A percentile compares a stretch with the other conserved stretches of the same genome.
Evolutionary conservation across 768 basidiomycete genomes (phyloP).

Genomic region (Macrocybe gigantea): DNA sequence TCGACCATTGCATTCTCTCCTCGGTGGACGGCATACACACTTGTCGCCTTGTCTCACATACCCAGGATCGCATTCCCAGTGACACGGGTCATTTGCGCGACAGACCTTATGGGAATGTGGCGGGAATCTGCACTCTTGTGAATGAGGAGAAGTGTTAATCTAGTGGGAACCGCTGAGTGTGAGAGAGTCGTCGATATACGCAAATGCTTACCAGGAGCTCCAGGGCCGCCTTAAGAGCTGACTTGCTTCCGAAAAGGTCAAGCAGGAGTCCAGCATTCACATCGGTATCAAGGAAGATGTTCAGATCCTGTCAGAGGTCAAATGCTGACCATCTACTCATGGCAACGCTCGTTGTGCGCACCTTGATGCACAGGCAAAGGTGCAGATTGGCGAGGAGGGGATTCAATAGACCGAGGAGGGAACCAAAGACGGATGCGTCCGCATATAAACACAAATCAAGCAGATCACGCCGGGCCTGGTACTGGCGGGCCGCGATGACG

Average conservation of each 20-base stretch:
- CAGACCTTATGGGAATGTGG: constrained; percentile 10
- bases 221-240: constrained; percentile 9
- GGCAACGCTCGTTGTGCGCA: constrained; percentile 8
- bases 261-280: constrained; percentile 17
- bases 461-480: neutral
- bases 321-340: constrained; percentile 8
- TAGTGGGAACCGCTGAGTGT: neutral
- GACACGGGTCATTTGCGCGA: constrained; percentile 4
- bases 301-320: constrained; percentile 22
- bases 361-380: constrained; percentile 34
- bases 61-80: constrained; percentile 8
- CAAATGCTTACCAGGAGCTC: constrained; percentile 10
- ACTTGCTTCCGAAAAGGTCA: constrained; percentile 1
- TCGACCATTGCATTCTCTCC: constrained; percentile 8
- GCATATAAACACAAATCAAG: neutral
- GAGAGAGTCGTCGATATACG: neutral
- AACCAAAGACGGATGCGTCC: neutral
- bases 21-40: constrained; percentile 6
- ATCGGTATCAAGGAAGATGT: constrained; percentile 24
- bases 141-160: constrained; percentile 12
- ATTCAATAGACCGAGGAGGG: neutral
- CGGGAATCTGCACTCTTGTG: constrained; percentile 10
- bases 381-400: constrained; percentile 4
- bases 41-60: constrained; percentile 7
- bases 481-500: neutral